Percentiles rank a stretch among this genome's conserved stretches.
Conservation (phyloP, 108 stramenopile genomes). For the Mediolabrus comicus region DNA sequence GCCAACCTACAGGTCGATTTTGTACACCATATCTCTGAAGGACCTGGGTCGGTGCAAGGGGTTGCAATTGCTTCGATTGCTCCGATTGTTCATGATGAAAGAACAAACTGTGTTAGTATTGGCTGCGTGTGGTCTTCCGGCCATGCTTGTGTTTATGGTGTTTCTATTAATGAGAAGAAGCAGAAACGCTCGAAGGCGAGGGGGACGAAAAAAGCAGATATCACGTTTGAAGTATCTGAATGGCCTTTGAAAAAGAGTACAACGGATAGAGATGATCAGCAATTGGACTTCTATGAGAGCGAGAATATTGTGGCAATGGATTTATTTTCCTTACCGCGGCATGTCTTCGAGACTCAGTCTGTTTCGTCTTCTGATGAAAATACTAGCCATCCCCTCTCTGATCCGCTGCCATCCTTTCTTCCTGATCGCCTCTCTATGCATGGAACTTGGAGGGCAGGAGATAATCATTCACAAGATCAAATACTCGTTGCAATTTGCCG, state of each 20-base stretch:
- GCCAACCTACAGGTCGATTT: conserved; percentile 13
- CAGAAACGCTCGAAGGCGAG: background rate
- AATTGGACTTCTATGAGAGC: conserved; percentile 44
- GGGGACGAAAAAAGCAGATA: background rate
- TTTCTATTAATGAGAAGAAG: conserved; percentile 11
- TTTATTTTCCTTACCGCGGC: conserved; percentile 31
- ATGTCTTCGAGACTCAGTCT: conserved; percentile 23
- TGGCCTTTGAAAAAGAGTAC: conserved; percentile 16
- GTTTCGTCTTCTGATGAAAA: background rate
- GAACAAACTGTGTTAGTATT: conserved; percentile 38
- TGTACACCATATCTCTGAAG: conserved; percentile 20
- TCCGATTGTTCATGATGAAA: conserved; percentile 24
- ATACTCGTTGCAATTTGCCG: conserved; percentile 59
- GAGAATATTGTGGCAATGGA: conserved; percentile 52
- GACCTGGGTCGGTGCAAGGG: background rate
- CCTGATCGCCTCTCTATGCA: conserved; percentile 47
- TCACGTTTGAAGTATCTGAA: conserved; percentile 32
- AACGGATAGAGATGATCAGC: conserved; percentile 28
- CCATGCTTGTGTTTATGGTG: conserved; percentile 40
- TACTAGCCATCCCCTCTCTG: background rate
- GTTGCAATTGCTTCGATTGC: conserved; percentile 29
- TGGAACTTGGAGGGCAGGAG: conserved; percentile 37
- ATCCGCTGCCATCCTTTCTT: conserved; percentile 29
- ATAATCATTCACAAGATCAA: conserved; percentile 19
- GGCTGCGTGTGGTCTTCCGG: conserved; percentile 63